Evolutionary conservation across 2,329 filamentous ascomycete species (phyloP), one percentile per base, ranked within the genome.

Genomic region (Alternaria brassicicola): DNA sequence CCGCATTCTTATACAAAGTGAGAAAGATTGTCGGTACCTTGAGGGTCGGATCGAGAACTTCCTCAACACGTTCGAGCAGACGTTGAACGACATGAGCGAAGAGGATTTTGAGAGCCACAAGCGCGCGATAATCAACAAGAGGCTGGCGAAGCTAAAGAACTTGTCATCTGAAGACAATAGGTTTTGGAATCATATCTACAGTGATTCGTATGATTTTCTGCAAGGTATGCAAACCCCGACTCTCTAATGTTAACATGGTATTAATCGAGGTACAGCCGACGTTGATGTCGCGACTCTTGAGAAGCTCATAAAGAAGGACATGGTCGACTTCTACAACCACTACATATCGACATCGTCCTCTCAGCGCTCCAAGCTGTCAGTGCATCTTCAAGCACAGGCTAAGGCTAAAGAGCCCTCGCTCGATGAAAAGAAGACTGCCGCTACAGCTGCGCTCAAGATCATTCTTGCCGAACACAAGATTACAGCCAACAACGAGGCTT

Each of bases 81-180:
- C 81, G 3, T 78, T 98, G 23, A 82, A 86, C 43, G 83, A 88
- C 3, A 97, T 98, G 93, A 85, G 85, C 3, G 88, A 94, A 2
- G 82, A 86, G 1, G 92, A 94, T 9, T 98, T 99, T 67, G 92
- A 97, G 72, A 88, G 88, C 46, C 92, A 98, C 80, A 97, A 97
- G 81, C 86, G 90, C 67, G 96, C 93, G 70, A 82, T 98, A 39
- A 88, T 97, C 71, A 92, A 91, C 73, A 93, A 93, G 79, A 84
- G 92, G 15, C 81, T 96, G 21, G 93, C 98, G 79, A 97, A 96
- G 78, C 78, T 96, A 68, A 97, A 97, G 83, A 98, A 97, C 66
- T 81, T 99, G 45, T 86, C 89, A 59, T 90, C 94, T 64, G 95
- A 99, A 79, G 92, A 89, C 5, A 85, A 83, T 54, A 85, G 92